phyloP scores from a whole-genome alignment of 2,329 filamentous ascomycete species.

The Metarhizium guizhouense region DNA sequence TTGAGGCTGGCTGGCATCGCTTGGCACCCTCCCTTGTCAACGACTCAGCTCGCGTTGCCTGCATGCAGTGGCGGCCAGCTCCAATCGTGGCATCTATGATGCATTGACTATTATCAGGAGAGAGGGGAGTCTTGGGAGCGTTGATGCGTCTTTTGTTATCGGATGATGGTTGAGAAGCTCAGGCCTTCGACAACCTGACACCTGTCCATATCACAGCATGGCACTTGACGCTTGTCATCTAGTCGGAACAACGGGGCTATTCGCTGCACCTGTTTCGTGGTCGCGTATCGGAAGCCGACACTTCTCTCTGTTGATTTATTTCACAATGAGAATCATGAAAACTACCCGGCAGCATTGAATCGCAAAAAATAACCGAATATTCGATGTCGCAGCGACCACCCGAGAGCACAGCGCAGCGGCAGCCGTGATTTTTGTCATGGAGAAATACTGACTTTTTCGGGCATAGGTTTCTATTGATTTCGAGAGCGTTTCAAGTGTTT shows the following conservation, averaged over 20 bases:
- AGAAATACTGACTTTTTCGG: constrained; percentile 15
- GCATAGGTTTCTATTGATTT: constrained; percentile 30
- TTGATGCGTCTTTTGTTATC: not conserved
- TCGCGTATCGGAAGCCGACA: no score
- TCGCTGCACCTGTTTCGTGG: no score
- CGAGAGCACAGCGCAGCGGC: not conserved
- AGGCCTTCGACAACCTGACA: not conserved
- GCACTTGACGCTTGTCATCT: no score
- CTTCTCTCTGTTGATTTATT: no score
- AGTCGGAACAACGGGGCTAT: no score
- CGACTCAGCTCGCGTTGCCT: not conserved
- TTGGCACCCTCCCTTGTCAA: not conserved
- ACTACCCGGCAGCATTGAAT: no score
- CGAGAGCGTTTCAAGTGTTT: constrained; percentile 29
- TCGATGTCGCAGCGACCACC: not conserved
- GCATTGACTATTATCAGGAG: not conserved
- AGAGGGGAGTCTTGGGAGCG: not conserved
- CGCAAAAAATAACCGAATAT: not conserved
- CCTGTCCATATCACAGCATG: no score
- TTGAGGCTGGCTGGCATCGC: not conserved
- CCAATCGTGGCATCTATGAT: not conserved
- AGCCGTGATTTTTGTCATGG: not conserved
- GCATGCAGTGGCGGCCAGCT: not conserved
- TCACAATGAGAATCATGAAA: no score
- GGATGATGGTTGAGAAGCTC: not conserved